These are phyloP conservation scores for Aspergillus jensenii DNA, from an alignment of 2,329 filamentous ascomycete genomes.

Conservation along the genomic window DNA sequence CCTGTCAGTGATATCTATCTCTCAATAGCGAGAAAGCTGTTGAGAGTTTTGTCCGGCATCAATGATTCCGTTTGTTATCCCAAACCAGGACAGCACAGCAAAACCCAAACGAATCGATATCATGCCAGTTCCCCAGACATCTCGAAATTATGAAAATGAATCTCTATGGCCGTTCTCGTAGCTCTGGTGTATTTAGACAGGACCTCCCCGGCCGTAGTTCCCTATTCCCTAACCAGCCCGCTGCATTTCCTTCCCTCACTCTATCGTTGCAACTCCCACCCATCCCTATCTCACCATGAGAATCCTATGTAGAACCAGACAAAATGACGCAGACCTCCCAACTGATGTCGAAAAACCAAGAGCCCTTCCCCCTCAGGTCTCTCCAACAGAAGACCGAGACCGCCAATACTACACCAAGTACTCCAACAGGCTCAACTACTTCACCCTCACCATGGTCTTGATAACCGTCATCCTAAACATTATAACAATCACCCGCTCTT, in stretches of 20 bases:
- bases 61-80: not conserved
- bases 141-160: not conserved
- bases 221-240: not conserved
- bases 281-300: not conserved
- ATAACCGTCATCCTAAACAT: not conserved
- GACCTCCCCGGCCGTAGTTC: not conserved
- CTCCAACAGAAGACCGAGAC: not conserved
- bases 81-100: not conserved
- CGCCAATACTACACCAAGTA: not conserved
- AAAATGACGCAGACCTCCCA: not conserved
- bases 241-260: not conserved
- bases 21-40: not conserved
- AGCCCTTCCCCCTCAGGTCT: not conserved
- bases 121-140: not conserved
- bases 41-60: not conserved
- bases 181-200: not conserved
- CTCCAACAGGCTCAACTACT: too few species aligned
- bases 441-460: not conserved
- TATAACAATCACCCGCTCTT: not conserved
- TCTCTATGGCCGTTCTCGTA: not conserved
- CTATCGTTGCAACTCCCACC: too few species aligned
- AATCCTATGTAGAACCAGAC: too few species aligned
- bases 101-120: not conserved
- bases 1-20: not conserved
- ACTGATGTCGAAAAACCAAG: not conserved